Conservation (phyloP, 495 filamentous ascomycete genomes). For the Trichocladium antarcticum region DNA sequence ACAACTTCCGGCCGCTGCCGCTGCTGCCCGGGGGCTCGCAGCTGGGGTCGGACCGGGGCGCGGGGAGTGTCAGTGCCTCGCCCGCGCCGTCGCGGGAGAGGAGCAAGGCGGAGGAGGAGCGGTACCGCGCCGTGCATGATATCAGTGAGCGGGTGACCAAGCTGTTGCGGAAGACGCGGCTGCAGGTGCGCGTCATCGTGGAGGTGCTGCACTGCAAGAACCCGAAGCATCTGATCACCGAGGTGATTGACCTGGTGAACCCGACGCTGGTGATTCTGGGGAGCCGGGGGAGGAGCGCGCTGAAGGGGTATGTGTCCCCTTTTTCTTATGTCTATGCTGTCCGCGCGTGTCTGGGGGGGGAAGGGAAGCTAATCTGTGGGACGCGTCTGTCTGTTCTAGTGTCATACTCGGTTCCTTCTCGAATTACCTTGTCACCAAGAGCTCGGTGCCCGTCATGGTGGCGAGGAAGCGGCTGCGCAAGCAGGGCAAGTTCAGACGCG, state of each 20-base stretch:
- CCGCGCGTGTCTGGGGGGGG: no score
- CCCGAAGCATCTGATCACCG: slow-evolving; percentile 72
- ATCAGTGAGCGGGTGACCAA: slow-evolving; percentile 72
- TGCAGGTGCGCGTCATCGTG: slow-evolving; percentile 84
- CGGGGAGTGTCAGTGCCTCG: slow-evolving; percentile 19
- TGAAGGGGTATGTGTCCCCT: slow-evolving; percentile 66
- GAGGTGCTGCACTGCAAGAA: slow-evolving; percentile 98
- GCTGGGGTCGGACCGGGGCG: slow-evolving; percentile 8
- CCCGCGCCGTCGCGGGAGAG: slow-evolving; percentile 34
- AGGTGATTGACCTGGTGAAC: slow-evolving; percentile 81
- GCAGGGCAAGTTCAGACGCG: slow-evolving; percentile 55
- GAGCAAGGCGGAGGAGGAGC: slow-evolving; percentile 60
- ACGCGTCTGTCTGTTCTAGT: slow-evolving; percentile 29
- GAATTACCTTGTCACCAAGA: slow-evolving; percentile 93
- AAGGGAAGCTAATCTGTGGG: no score
- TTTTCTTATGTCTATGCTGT: not conserved
- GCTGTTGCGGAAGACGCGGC: slow-evolving; percentile 73
- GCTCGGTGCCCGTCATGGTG: slow-evolving; percentile 92
- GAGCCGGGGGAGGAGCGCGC: slow-evolving; percentile 73
- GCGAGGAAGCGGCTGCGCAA: slow-evolving; percentile 70
- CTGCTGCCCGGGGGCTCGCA: not conserved
- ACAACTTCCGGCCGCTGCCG: not conserved
- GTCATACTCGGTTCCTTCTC: slow-evolving; percentile 91
- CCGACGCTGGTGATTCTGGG: slow-evolving; percentile 93
- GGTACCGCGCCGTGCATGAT: slow-evolving; percentile 59